Base-by-base conservation (phyloP, 2,329 filamentous ascomycete species). In the Trichoderma citrinoviride region DNA sequence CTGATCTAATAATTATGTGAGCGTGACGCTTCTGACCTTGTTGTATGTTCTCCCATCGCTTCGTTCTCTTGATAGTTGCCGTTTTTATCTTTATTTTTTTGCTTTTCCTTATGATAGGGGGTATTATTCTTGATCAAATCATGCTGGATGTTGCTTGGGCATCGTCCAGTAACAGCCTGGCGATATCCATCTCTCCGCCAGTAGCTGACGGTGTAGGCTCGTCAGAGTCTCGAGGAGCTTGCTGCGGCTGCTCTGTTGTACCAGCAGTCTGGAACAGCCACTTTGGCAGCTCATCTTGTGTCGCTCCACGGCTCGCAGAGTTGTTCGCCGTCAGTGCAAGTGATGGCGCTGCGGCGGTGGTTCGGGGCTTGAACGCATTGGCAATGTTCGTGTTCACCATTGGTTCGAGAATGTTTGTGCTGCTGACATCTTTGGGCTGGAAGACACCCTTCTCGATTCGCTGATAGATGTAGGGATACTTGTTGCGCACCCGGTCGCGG, bases 401-500 rank as follows among this genome's bases (percentile, higher is more conserved):
- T 0, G 84, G 83, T 68, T 86, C 84, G 56, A 86, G 75, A 5
- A 81, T 71, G 49, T 78, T 77, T 66, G 76, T 82, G 66, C 73
- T 71, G 41, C 77, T 76, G 33, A 73, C 70, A 8, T 74, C 72
- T 68, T 81, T 79, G 65, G 77, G 71, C 52, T 81, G 80, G 63
- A 83, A 79, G 4, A 78, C 76, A 37, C 82, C 81, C 73, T 85
- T 86, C 70, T 87, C 84, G 52, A 85, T 84, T 61, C 78, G 77
- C 25, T 81, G 78, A 69, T 86, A 88, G 37, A 85, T 82, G 15
- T 82, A 81, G 3, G 85, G 84, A 68, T 87, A 87, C 69, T 87
- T 88, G 74, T 89, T 89, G 49, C 87, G 82, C 37, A 88, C 81
- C 23, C 87, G 80, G 68, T 89, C 87, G 67, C 87, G 79, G 58